phyloP scores from a whole-genome alignment of 495 filamentous ascomycete genomes.

The Penicillium ochrochloron region DNA sequence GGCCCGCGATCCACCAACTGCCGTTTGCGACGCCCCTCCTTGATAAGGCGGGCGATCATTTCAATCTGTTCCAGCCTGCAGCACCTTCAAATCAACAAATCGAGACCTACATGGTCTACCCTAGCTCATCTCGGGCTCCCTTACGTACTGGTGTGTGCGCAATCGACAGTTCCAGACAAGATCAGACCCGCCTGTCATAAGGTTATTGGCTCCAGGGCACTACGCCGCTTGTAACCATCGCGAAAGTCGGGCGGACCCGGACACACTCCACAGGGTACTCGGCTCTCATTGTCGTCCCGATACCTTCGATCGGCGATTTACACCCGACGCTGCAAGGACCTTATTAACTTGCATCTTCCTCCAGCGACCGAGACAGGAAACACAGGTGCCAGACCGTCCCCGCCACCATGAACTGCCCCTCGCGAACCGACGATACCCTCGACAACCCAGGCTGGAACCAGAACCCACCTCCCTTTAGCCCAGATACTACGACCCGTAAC shows the following conservation, averaged over 20 bases:
- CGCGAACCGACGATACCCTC: slow-evolving; percentile 62
- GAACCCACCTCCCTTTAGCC: slow-evolving; percentile 57
- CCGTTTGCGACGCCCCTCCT: slow-evolving; percentile 21
- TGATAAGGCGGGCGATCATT: slow-evolving; percentile 4
- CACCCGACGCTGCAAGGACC: slow-evolving; percentile 17
- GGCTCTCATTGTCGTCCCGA: slow-evolving; percentile 14
- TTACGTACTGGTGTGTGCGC: slow-evolving; percentile 16
- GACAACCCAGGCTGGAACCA: slow-evolving; percentile 63
- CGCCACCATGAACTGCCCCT: slow-evolving; percentile 65
- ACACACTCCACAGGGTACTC: slow-evolving; percentile 22
- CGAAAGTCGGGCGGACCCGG: slow-evolving; percentile 35
- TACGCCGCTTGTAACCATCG: background rate
- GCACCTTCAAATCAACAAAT: slow-evolving; percentile 5
- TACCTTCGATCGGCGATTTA: slow-evolving; percentile 12
- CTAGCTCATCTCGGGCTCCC: background rate
- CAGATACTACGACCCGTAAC: slow-evolving; percentile 63
- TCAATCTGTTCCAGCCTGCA: background rate
- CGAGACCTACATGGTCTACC: slow-evolving; percentile 9
- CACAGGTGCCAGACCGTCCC: background rate
- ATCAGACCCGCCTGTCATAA: slow-evolving; percentile 11
- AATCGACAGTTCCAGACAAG: background rate
- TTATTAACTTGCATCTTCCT: background rate
- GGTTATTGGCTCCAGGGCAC: slow-evolving; percentile 9
- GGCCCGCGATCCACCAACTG: slow-evolving; percentile 3
- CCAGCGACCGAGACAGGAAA: background rate